A percentile compares a stretch with the other conserved stretches of the same genome.
These are phyloP conservation scores for Psidium guajava DNA, from an alignment of 345 rosid species.

Conservation along the genomic window DNA sequence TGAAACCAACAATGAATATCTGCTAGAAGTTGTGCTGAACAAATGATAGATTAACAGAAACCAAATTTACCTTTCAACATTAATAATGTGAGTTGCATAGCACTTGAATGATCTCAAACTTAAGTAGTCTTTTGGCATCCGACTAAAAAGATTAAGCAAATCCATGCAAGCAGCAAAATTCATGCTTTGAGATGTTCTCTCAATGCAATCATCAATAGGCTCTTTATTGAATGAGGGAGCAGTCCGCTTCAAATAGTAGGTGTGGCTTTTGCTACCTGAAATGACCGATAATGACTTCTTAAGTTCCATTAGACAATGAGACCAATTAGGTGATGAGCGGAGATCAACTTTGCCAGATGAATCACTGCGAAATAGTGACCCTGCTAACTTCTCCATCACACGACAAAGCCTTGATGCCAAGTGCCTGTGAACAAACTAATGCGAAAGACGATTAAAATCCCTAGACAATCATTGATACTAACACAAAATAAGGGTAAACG, in stretches of 20 bases:
- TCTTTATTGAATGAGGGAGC: conserved; percentile 12
- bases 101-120: conserved; percentile 42
- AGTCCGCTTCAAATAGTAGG: conserved; percentile 4
- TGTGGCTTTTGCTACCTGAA: neutral
- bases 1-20: neutral
- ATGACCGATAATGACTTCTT: conserved; percentile 11
- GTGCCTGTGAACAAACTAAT: conserved; percentile 84
- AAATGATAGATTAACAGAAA: neutral
- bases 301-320: conserved; percentile 37
- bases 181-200: conserved; percentile 10
- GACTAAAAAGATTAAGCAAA: conserved; percentile 49
- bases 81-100: conserved; percentile 39
- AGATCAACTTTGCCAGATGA: conserved; percentile 22
- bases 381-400: conserved; percentile 36
- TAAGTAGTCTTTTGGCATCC: conserved; percentile 72
- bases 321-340: conserved; percentile 45
- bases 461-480: neutral
- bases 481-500: neutral
- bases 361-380: conserved; percentile 16
- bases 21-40: neutral
- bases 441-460: neutral
- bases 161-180: conserved; percentile 43
- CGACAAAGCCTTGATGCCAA: conserved; percentile 51
- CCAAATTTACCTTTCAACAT: conserved; percentile 62
- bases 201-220: conserved; percentile 14